Evolutionary conservation across 2,329 filamentous ascomycete genomes (phyloP).

Genomic region (Ceratocystis diversiconidia): DNA sequence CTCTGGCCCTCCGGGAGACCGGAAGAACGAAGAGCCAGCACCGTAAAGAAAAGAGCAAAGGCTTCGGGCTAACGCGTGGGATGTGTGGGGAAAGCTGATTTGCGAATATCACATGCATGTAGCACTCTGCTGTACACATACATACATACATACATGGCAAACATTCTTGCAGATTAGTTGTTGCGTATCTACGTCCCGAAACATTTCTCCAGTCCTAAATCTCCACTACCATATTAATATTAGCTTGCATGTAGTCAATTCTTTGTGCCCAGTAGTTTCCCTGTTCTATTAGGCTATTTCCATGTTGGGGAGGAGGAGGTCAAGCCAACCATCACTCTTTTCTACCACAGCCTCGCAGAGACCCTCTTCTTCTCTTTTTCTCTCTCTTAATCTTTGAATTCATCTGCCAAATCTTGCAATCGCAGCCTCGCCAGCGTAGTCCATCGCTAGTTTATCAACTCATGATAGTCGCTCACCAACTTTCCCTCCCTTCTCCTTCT

Average conservation of each 20-base stretch:
- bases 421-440: neutral
- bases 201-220: no score
- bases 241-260: no score
- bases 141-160: no score
- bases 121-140: no score
- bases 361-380: neutral
- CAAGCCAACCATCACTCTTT: neutral
- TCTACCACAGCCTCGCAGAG: neutral
- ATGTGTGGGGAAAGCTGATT: neutral
- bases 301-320: neutral
- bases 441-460: neutral
- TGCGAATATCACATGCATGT: neutral
- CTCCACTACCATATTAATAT: no score
- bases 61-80: neutral
- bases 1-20: conserved; percentile 5
- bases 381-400: neutral
- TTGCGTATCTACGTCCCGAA: no score
- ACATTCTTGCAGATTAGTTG: no score
- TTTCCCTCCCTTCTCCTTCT: neutral
- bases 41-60: neutral
- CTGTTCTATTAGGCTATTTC: neutral
- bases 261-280: neutral
- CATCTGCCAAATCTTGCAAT: neutral
- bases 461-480: neutral
- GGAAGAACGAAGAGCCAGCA: conserved; percentile 1